Conservation (phyloP, 805 yeast species). For the Brettanomyces custersianus region DNA sequence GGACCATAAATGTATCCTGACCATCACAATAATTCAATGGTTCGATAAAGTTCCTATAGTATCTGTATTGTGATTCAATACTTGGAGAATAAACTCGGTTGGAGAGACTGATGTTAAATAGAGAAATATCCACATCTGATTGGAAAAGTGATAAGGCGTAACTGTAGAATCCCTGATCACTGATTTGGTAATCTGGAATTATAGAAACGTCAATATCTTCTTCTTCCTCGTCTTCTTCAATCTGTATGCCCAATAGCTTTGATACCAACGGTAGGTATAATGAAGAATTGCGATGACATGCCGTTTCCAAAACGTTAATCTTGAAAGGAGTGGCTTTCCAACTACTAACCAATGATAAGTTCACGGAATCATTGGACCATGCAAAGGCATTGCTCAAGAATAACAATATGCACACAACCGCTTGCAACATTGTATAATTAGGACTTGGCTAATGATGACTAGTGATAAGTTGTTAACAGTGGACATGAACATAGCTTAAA, state of each 20-base stretch:
- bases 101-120: conserved; percentile 36
- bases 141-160: conserved; percentile 13
- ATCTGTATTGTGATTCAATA: conserved; percentile 53
- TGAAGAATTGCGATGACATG: conserved; percentile 27
- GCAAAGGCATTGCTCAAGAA: too few relatives aligned
- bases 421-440: too few relatives aligned
- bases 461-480: too few relatives aligned
- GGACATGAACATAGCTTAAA: too few relatives aligned
- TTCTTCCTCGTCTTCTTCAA: conserved; percentile 20
- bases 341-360: conserved; percentile 26
- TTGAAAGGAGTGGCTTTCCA: conserved; percentile 35
- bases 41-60: conserved; percentile 31
- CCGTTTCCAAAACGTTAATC: conserved; percentile 33
- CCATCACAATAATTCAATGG: conserved; percentile 17
- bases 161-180: conserved; percentile 21
- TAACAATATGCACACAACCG: too few relatives aligned
- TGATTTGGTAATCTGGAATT: conserved; percentile 9
- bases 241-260: conserved; percentile 19
- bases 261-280: conserved; percentile 27
- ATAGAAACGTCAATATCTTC: conserved; percentile 18
- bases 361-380: conserved; percentile 14
- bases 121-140: conserved; percentile 5
- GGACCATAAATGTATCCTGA: conserved; percentile 22
- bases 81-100: conserved; percentile 49
- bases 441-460: too few relatives aligned